Evolutionary conservation across 805 yeast genomes (phyloP).

Genomic region (Ogataea corticis): DNA sequence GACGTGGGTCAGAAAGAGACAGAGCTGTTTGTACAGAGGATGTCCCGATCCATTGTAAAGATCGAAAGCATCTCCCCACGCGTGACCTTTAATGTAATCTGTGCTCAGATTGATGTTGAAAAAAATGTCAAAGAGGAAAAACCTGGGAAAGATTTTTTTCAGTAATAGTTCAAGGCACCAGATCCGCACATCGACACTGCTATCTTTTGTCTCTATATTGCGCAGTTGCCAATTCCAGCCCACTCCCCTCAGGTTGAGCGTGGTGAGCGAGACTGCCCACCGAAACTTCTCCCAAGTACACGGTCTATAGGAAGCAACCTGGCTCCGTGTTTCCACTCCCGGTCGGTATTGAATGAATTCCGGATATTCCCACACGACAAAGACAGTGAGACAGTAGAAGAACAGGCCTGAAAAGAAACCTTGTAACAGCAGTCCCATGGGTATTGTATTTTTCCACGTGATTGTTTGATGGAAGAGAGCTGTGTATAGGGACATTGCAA

Average conservation of each 20-base stretch:
- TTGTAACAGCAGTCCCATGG: neutral
- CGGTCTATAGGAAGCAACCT: constrained; percentile 1
- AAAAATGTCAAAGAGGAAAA: neutral
- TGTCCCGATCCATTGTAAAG: neutral
- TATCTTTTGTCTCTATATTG: neutral
- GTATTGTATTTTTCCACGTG: neutral
- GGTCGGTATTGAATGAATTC: constrained; percentile 6
- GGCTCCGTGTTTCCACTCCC: constrained; percentile 4
- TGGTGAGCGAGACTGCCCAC: constrained; percentile 10
- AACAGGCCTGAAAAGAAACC: neutral
- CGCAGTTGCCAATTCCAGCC: constrained; percentile 13
- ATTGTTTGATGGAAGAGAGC: neutral
- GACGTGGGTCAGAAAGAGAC: neutral
- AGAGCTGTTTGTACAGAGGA: neutral
- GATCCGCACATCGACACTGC: neutral
- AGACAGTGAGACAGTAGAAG: neutral
- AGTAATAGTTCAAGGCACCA: neutral
- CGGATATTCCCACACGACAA: constrained; percentile 5
- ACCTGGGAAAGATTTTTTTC: neutral
- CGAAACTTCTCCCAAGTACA: constrained; percentile 5
- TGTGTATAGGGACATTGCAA: neutral
- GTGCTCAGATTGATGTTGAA: neutral
- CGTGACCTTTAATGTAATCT: constrained; percentile 1
- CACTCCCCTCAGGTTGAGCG: constrained; percentile 9
- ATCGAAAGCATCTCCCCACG: constrained; percentile 2